Evolutionary conservation across 257 asterid genomes (phyloP).

Genomic region (Plantago ovata): DNA sequence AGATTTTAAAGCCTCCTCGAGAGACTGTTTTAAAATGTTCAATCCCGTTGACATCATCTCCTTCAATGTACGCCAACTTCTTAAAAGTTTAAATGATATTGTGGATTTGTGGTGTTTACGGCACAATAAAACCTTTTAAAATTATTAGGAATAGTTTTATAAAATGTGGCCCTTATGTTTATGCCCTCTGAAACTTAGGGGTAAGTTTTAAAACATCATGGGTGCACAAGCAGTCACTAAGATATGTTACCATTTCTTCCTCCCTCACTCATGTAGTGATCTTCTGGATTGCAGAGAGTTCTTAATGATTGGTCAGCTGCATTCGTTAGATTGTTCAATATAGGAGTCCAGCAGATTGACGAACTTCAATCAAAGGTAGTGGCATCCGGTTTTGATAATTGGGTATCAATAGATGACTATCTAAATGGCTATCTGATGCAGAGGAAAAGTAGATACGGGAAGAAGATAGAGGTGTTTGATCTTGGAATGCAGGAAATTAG

Average conservation of each 20-base stretch:
- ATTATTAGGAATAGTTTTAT: not conserved
- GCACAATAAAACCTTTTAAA: not conserved
- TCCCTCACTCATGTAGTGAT: slow-evolving; percentile 8
- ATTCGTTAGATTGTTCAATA: slow-evolving; percentile 69
- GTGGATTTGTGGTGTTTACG: too few species aligned
- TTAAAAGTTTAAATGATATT: not conserved
- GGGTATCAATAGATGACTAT: slow-evolving; percentile 86
- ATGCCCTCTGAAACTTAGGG: too few species aligned
- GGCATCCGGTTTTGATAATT: slow-evolving; percentile 51
- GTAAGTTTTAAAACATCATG: too few species aligned
- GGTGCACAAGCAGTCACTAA: too few species aligned
- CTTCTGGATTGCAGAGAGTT: slow-evolving; percentile 59
- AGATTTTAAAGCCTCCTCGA: slow-evolving; percentile 72
- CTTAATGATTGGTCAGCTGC: slow-evolving; percentile 94
- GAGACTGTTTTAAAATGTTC: slow-evolving; percentile 97
- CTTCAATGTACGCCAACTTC: slow-evolving; percentile 64
- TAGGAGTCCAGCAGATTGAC: slow-evolving; percentile 65
- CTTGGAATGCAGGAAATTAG: slow-evolving; percentile 94
- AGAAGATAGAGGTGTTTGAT: slow-evolving; percentile 89
- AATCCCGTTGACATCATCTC: slow-evolving; percentile 79
- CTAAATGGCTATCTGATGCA: slow-evolving; percentile 74
- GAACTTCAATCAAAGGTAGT: slow-evolving; percentile 49
- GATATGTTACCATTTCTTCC: too few species aligned
- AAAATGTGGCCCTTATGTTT: not conserved
- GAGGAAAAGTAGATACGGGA: slow-evolving; percentile 73